Base-by-base conservation (phyloP, 441 rosid genomes). In the Gossypium laxum region DNA sequence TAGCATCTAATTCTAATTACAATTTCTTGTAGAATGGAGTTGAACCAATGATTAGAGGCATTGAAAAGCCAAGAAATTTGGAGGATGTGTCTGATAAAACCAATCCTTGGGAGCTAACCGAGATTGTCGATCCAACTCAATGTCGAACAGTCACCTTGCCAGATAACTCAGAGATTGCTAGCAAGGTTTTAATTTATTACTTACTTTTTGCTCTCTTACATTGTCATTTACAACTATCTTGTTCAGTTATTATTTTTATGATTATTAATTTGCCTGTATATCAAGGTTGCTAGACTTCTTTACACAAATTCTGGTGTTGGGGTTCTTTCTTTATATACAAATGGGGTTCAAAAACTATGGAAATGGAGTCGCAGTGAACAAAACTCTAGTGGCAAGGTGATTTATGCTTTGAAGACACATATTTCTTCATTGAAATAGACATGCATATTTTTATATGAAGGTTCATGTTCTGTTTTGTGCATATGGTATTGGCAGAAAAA, bases 341-440 rank as follows among this genome's bases (percentile, higher is more conserved):
- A 79, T 79, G 83, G 85, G 58, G 68, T 82, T 62, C 83, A 82
- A 73, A 82, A 79, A 67, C 72, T 82, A 62, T 82, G 85, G 85
- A 82, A 79, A 72, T 82, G 83, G 85, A 64, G 59, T 12, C 77
- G 80, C 54, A 77, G 54, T 63, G 85, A 82, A 50, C 81, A 73
- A 59, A 82, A 77, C 50, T 83, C 83, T 32, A 77, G 43, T 68
- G 85, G 83, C 66, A 82, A 74, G 77, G 81, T 78, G 22, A 74
- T 54, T 24, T 58, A 32, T 57, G 19, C 73, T 24, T 61, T 47
- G 34, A 18, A 15, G 56, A 52, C 51, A 8, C 1, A 12, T 51
- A 4, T 22, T 71, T 51, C 8, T 24, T 26, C 30, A 11, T 57
- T 14, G 14, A 15, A 45, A 14, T 45, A 50, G 26, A 54, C 56